These are phyloP conservation scores for Ceratobasidium sp. DNA, from an alignment of 1,284 basidiomycete species.

Conservation along the genomic window DNA sequence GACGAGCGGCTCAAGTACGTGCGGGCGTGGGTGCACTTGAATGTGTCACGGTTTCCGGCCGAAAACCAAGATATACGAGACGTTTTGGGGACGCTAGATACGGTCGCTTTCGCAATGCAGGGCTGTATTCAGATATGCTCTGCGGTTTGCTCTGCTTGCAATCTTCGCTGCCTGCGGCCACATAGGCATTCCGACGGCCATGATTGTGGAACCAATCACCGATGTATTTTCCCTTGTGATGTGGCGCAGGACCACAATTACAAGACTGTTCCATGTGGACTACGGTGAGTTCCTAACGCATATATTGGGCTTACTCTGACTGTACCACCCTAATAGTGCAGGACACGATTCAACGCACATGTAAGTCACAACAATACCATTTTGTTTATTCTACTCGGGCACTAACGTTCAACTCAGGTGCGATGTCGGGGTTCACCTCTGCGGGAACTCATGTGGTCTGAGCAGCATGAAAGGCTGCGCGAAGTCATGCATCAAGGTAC, in stretches of 20 bases:
- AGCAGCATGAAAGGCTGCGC: slow-evolving; percentile 17
- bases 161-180: slow-evolving; percentile 33
- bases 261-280: slow-evolving; percentile 55
- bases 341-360: slow-evolving; percentile 67
- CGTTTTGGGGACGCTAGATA: slow-evolving; percentile 11
- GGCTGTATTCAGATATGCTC: slow-evolving; percentile 36
- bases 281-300: slow-evolving; percentile 56
- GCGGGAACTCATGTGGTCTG: slow-evolving; percentile 11
- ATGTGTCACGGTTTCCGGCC: slow-evolving; percentile 37
- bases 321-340: slow-evolving; percentile 54
- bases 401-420: slow-evolving; percentile 7
- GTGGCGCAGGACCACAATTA: slow-evolving; percentile 42
- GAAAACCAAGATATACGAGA: slow-evolving; percentile 41
- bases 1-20: slow-evolving; percentile 31
- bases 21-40: slow-evolving; percentile 41
- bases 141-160: slow-evolving; percentile 31
- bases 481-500: slow-evolving; percentile 17
- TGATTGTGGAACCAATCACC: slow-evolving; percentile 46
- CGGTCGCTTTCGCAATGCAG: slow-evolving; percentile 15
- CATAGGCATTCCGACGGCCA: slow-evolving; percentile 37
- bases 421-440: slow-evolving; percentile 9
- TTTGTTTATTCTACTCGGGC: background rate
- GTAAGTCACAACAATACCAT: slow-evolving; percentile 53
- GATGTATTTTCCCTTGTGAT: slow-evolving; percentile 44
- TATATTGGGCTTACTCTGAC: background rate